Evolutionary conservation across 2,329 filamentous ascomycete species (phyloP).

Genomic region (Cladosporium sp.): DNA sequence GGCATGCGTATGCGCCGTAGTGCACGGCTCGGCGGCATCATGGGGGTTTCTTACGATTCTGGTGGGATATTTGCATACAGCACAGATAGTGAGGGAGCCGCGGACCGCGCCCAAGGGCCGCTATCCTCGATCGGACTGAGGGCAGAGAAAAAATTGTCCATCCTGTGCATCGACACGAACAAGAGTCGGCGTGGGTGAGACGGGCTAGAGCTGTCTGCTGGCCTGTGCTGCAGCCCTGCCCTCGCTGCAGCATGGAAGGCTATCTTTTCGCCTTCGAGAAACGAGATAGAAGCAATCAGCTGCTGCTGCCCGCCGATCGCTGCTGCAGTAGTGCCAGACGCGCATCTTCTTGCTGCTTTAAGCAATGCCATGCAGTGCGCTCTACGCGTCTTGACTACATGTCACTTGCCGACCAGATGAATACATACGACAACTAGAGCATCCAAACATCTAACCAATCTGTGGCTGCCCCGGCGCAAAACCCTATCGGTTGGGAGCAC

Average conservation of each 20-base stretch:
- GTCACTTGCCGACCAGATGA: not conserved
- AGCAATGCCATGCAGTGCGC: not conserved
- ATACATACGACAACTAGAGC: not conserved
- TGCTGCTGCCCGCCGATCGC: not conserved
- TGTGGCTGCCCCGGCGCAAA: not conserved
- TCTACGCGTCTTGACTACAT: not conserved
- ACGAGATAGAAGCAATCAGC: not conserved
- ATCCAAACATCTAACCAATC: not conserved
- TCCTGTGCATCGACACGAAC: not conserved
- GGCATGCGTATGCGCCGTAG: not conserved
- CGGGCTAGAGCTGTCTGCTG: not conserved
- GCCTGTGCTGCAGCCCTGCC: constrained; percentile 1
- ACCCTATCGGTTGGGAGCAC: not conserved
- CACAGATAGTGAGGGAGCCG: not conserved
- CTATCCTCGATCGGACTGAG: constrained; percentile 10
- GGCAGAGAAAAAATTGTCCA: not conserved
- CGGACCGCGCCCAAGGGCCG: not conserved
- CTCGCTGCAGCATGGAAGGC: not conserved
- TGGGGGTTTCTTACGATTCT: not conserved
- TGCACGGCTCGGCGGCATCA: constrained; percentile 5
- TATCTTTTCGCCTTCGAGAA: constrained; percentile 5
- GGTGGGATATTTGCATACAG: not conserved
- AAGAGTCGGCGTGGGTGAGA: not conserved
- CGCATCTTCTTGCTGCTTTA: not conserved
- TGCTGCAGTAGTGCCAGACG: constrained; percentile 10